Evolutionary conservation across 441 rosid species (phyloP).

Genomic region (Heliophila coronopifolia): DNA sequence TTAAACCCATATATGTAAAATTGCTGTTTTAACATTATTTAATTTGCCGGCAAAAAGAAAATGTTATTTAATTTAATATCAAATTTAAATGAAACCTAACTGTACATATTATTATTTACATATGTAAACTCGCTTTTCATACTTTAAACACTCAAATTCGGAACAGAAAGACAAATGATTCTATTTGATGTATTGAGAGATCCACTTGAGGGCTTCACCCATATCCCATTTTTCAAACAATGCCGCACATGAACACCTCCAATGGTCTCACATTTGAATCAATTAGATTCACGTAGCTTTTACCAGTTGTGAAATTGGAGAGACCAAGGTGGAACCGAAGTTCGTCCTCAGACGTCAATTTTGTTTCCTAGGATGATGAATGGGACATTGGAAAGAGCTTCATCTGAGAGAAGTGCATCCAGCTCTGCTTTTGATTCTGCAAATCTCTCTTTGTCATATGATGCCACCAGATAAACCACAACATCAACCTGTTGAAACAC

Average conservation of each 20-base stretch:
- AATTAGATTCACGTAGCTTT: conserved; percentile 42
- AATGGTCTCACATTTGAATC: conserved; percentile 46
- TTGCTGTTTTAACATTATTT: too few species aligned
- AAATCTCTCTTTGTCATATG: conserved; percentile 57
- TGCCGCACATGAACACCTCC: conserved; percentile 39
- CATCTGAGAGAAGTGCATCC: conserved; percentile 59
- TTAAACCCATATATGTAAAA: too few species aligned
- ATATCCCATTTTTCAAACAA: conserved; percentile 27
- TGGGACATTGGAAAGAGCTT: conserved; percentile 41
- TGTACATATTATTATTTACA: too few species aligned
- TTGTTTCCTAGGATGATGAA: conserved; percentile 64
- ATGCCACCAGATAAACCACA: conserved; percentile 56
- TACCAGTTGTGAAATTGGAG: conserved; percentile 56
- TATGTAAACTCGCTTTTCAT: too few species aligned
- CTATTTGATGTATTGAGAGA: conserved; percentile 47
- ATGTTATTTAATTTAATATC: too few species aligned
- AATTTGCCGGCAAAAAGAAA: too few species aligned
- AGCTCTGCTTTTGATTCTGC: conserved; percentile 53
- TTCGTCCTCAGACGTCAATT: conserved; percentile 59
- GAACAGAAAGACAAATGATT: too few species aligned
- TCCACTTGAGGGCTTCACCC: conserved; percentile 46
- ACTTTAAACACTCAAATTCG: too few species aligned
- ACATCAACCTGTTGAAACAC: conserved; percentile 44
- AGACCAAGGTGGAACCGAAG: conserved; percentile 45
- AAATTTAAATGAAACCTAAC: too few species aligned